These are phyloP conservation scores for Podaxis rugospora DNA, from an alignment of 768 basidiomycete species.

Conservation along the genomic window DNA sequence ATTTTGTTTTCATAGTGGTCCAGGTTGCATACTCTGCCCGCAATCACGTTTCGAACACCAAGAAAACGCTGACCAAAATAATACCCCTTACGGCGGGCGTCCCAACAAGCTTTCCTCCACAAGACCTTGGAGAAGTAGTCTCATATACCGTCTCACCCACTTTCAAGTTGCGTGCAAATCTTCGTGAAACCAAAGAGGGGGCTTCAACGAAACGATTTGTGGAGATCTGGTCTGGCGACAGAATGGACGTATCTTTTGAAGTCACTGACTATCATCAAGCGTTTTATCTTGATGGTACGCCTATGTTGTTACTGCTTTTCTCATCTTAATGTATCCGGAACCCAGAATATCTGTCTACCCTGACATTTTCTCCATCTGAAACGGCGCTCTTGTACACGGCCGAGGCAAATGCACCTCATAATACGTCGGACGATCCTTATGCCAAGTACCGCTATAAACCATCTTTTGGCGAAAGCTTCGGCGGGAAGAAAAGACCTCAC, in stretches of 20 bases:
- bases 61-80: conserved; percentile 38
- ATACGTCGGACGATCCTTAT: conserved; percentile 27
- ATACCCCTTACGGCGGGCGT: conserved; percentile 23
- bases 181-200: conserved; percentile 34
- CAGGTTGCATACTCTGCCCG: conserved; percentile 42
- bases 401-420: conserved; percentile 40
- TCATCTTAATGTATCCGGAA: neutral
- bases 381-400: conserved; percentile 55
- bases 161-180: conserved; percentile 11
- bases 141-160: conserved; percentile 40
- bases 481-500: conserved; percentile 45
- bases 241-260: conserved; percentile 43
- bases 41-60: conserved; percentile 48
- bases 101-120: conserved; percentile 21
- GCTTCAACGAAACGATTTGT: conserved; percentile 43
- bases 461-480: conserved; percentile 60
- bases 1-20: conserved; percentile 24
- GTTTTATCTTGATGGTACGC: conserved; percentile 60
- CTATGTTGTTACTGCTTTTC: neutral
- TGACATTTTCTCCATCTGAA: conserved; percentile 53
- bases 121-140: conserved; percentile 35
- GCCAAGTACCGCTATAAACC: conserved; percentile 52
- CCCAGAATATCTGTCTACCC: conserved; percentile 46
- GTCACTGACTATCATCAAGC: conserved; percentile 55
- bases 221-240: conserved; percentile 51